Conservation (phyloP, 2,329 filamentous ascomycete species). For the Diaporthe citrichinensis region DNA sequence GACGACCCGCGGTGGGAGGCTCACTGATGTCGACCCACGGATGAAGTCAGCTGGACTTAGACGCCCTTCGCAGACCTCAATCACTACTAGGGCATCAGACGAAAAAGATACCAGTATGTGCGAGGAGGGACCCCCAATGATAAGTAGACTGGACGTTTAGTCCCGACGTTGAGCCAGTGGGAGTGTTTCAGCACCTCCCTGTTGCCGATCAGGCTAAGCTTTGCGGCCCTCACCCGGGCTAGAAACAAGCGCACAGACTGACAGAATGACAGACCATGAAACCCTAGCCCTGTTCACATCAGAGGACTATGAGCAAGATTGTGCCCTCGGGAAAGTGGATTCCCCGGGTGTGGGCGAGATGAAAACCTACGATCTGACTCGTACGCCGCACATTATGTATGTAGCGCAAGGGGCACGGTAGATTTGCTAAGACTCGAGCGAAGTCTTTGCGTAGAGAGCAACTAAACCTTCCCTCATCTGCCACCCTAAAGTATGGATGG, state of each 20-base stretch:
- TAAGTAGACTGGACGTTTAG: not conserved
- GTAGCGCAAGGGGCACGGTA: not conserved
- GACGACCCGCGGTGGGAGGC: not conserved
- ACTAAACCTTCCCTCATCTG: constrained; percentile 8
- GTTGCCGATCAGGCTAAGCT: constrained; percentile 23
- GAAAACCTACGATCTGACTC: constrained; percentile 9
- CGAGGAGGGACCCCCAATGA: not conserved
- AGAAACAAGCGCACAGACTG: constrained; percentile 31
- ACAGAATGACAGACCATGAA: constrained; percentile 27
- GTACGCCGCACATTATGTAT: not conserved
- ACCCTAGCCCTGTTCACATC: constrained; percentile 21
- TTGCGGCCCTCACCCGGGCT: constrained; percentile 3
- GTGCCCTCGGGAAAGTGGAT: not conserved
- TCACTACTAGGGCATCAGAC: not conserved
- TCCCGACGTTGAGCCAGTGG: constrained; percentile 5
- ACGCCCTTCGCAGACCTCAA: not conserved
- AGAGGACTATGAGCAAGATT: not conserved
- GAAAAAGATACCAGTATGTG: not conserved
- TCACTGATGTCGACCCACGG: constrained; percentile 14
- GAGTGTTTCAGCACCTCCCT: constrained; percentile 17
- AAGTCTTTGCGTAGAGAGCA: constrained; percentile 1
- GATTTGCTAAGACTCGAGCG: not conserved
- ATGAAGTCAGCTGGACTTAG: constrained; percentile 1
- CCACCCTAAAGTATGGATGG: constrained; percentile 2
- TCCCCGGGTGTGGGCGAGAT: not conserved